Percentiles rank a stretch among this genome's conserved stretches.
These are phyloP conservation scores for Scleroderma bovista DNA, from an alignment of 768 basidiomycete species.

Conservation along the genomic window DNA sequence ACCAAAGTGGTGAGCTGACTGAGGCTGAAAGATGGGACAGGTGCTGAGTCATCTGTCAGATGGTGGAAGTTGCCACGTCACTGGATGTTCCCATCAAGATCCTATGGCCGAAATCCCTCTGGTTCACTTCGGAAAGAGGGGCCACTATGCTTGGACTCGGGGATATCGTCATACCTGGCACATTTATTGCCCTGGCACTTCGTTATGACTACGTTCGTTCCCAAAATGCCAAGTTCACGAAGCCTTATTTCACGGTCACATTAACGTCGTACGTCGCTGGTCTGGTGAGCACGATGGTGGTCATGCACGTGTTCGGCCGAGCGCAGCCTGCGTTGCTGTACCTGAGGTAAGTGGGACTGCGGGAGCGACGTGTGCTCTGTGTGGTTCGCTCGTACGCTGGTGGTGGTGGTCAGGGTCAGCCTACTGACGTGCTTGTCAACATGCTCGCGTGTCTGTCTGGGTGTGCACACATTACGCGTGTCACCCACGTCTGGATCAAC, in stretches of 20 bases:
- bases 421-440: not conserved
- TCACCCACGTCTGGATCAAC: not conserved
- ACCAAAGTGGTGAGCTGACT: slow-evolving; percentile 79
- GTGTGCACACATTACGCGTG: not conserved
- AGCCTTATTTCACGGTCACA: slow-evolving; percentile 72
- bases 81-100: slow-evolving; percentile 94
- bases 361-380: not conserved
- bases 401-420: not conserved
- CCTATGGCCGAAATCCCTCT: slow-evolving; percentile 70
- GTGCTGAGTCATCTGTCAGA: slow-evolving; percentile 38
- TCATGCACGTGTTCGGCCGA: slow-evolving; percentile 72
- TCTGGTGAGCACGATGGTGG: slow-evolving; percentile 68
- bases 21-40: too few relatives aligned
- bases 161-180: slow-evolving; percentile 67
- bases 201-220: slow-evolving; percentile 71
- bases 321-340: slow-evolving; percentile 94
- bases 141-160: slow-evolving; percentile 91
- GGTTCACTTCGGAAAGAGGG: slow-evolving; percentile 46
- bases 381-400: too few relatives aligned
- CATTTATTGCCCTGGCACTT: slow-evolving; percentile 78
- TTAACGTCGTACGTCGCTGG: slow-evolving; percentile 71
- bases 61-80: slow-evolving; percentile 88
- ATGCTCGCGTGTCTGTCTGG: not conserved
- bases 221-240: slow-evolving; percentile 39
- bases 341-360: slow-evolving; percentile 53